These are phyloP conservation scores for Phaseolus lunatus DNA, from an alignment of 306 rosid genomes.

Conservation along the genomic window DNA sequence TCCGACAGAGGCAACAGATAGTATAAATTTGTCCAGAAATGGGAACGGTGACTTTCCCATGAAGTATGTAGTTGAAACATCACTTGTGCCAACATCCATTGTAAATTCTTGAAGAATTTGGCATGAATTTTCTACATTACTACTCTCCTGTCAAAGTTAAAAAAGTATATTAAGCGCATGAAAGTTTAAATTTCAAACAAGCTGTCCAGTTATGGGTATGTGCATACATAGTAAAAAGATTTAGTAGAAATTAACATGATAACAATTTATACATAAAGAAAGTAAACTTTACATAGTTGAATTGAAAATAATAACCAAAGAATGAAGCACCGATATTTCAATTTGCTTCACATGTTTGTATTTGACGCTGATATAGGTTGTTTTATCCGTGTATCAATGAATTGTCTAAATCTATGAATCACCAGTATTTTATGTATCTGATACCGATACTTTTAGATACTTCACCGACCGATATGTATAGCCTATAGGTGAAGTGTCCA, in stretches of 20 bases:
- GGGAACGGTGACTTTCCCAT: slow-evolving; percentile 87
- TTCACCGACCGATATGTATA: too few relatives aligned
- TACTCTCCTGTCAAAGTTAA: slow-evolving; percentile 61
- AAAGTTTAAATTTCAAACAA: slow-evolving; percentile 32
- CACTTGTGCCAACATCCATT: slow-evolving; percentile 51
- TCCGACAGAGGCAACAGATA: slow-evolving; percentile 72
- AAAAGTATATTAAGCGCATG: slow-evolving; percentile 7
- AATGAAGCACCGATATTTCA: background rate
- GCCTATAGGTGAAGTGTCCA: too few relatives aligned
- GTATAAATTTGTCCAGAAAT: slow-evolving; percentile 73
- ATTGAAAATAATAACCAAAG: slow-evolving; percentile 26
- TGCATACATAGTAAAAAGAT: background rate
- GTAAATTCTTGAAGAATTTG: slow-evolving; percentile 51
- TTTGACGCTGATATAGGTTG: too few relatives aligned
- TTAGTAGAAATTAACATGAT: slow-evolving; percentile 12
- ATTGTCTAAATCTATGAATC: too few relatives aligned
- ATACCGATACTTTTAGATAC: too few relatives aligned
- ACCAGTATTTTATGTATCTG: too few relatives aligned
- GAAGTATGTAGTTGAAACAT: slow-evolving; percentile 68
- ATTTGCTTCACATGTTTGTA: too few relatives aligned
- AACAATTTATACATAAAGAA: background rate
- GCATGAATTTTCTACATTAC: slow-evolving; percentile 47
- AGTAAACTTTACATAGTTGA: slow-evolving; percentile 1
- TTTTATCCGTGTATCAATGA: too few relatives aligned
- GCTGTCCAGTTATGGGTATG: background rate